Percentiles rank a stretch among this genome's conserved stretches.
These are phyloP conservation scores for Tricholomella constricta DNA, from an alignment of 768 basidiomycete species.

Conservation along the genomic window DNA sequence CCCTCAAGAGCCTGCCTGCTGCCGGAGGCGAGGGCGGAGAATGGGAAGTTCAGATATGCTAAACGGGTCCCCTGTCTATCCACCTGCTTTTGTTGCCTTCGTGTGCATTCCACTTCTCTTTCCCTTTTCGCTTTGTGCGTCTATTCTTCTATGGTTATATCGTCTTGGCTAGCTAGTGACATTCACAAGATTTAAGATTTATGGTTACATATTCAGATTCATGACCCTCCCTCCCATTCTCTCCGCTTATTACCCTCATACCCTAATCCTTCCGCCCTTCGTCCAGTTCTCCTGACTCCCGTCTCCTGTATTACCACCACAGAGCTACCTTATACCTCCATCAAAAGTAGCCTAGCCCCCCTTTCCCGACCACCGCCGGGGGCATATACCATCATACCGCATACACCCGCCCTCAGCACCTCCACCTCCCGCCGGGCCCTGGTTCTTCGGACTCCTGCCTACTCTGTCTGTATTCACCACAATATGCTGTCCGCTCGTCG, in stretches of 20 bases:
- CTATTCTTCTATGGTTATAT: conserved; percentile 14
- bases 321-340: conserved; percentile 21
- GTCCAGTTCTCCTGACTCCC: neutral
- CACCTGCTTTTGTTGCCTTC: conserved; percentile 4
- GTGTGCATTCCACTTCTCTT: neutral
- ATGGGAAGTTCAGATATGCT: conserved; percentile 79
- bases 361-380: conserved; percentile 10
- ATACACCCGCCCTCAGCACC: conserved; percentile 1
- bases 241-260: neutral
- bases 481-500: conserved; percentile 14
- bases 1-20: conserved; percentile 64
- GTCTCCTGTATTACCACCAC: conserved; percentile 20
- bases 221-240: conserved; percentile 1
- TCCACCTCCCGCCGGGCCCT: neutral
- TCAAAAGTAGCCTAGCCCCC: conserved; percentile 24
- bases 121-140: conserved; percentile 6
- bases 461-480: conserved; percentile 16
- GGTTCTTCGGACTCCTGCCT: conserved; percentile 3
- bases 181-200: conserved; percentile 20
- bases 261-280: conserved; percentile 8
- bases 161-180: conserved; percentile 13
- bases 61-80: conserved; percentile 15
- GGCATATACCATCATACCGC: conserved; percentile 10
- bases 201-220: conserved; percentile 18
- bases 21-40: conserved; percentile 70